Percentiles rank a stretch among this genome's conserved stretches.
These are phyloP conservation scores for Aspergillus texensis DNA, from an alignment of 2,329 filamentous ascomycete genomes.

Conservation along the genomic window DNA sequence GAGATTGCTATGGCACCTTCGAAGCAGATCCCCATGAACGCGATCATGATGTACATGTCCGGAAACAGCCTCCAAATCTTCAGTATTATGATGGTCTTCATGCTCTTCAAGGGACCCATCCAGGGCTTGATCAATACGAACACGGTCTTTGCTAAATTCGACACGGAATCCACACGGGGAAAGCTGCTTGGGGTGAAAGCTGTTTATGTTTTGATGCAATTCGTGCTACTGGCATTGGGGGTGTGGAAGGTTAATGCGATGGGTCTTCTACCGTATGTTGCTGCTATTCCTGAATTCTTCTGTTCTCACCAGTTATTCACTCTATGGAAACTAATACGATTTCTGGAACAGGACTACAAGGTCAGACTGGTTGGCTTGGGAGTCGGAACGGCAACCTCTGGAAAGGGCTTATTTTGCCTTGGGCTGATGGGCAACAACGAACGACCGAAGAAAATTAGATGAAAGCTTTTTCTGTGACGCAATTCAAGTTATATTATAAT, in stretches of 20 bases:
- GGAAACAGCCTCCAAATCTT: slow-evolving; percentile 98
- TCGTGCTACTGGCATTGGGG: slow-evolving; percentile 79
- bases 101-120: slow-evolving; percentile 96
- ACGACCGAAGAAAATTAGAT: slow-evolving; percentile 6
- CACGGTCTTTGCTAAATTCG: slow-evolving; percentile 86
- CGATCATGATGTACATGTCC: slow-evolving; percentile 99
- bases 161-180: slow-evolving; percentile 74
- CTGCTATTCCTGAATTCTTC: neutral
- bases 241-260: slow-evolving; percentile 97
- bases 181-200: slow-evolving; percentile 82
- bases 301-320: neutral
- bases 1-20: slow-evolving; percentile 91
- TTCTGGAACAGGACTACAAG: slow-evolving; percentile 71
- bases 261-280: slow-evolving; percentile 83
- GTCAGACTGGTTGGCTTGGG: slow-evolving; percentile 98
- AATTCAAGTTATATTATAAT: neutral
- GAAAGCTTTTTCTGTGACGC: neutral
- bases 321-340: slow-evolving; percentile 6
- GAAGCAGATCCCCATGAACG: slow-evolving; percentile 96
- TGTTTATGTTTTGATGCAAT: slow-evolving; percentile 84
- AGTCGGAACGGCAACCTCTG: slow-evolving; percentile 69
- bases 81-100: slow-evolving; percentile 99
- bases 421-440: slow-evolving; percentile 27
- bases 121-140: slow-evolving; percentile 81
- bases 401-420: slow-evolving; percentile 68